Percentiles rank a stretch among this genome's conserved stretches.
Evolutionary conservation across 1,139 yeast genomes (phyloP).

Genomic region (Sugiyamaella novakii): DNA sequence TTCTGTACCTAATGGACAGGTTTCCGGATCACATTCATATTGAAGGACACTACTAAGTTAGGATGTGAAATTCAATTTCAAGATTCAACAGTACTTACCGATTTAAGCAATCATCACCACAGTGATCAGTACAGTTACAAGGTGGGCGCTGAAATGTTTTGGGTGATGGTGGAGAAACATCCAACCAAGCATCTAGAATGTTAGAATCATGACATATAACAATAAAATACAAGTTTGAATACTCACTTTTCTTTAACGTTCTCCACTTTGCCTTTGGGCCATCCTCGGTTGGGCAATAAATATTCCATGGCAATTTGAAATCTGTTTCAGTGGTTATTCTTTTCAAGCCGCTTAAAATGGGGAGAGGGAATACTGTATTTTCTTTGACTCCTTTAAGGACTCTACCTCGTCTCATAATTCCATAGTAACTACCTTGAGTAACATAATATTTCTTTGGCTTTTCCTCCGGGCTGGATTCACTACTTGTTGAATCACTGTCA

Average conservation of each 20-base stretch:
- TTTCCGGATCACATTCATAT: slow-evolving; percentile 42
- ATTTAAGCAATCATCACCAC: slow-evolving; percentile 44
- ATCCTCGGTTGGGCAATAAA: slow-evolving; percentile 41
- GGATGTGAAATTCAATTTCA: background rate
- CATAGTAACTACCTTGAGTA: slow-evolving; percentile 14
- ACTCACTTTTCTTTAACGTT: slow-evolving; percentile 36
- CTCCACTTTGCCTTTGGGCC: slow-evolving; percentile 40
- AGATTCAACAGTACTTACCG: slow-evolving; percentile 24
- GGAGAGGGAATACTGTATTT: slow-evolving; percentile 32
- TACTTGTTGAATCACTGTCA: background rate
- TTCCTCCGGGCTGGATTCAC: slow-evolving; percentile 10
- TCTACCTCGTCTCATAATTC: slow-evolving; percentile 15
- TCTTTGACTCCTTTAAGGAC: slow-evolving; percentile 9
- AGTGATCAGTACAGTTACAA: slow-evolving; percentile 40
- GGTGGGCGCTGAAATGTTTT: slow-evolving; percentile 29
- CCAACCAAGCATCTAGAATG: slow-evolving; percentile 34
- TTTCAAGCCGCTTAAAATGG: slow-evolving; percentile 27
- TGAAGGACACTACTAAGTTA: slow-evolving; percentile 33
- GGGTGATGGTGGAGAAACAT: slow-evolving; percentile 31
- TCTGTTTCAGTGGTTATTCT: slow-evolving; percentile 24
- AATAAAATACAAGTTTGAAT: background rate
- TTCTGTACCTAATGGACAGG: slow-evolving; percentile 41
- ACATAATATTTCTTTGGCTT: slow-evolving; percentile 12
- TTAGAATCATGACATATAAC: slow-evolving; percentile 4
- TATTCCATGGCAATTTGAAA: slow-evolving; percentile 42